phyloP scores from a whole-genome alignment of 208 protist genomes.

The Crithidia sp. region DNA sequence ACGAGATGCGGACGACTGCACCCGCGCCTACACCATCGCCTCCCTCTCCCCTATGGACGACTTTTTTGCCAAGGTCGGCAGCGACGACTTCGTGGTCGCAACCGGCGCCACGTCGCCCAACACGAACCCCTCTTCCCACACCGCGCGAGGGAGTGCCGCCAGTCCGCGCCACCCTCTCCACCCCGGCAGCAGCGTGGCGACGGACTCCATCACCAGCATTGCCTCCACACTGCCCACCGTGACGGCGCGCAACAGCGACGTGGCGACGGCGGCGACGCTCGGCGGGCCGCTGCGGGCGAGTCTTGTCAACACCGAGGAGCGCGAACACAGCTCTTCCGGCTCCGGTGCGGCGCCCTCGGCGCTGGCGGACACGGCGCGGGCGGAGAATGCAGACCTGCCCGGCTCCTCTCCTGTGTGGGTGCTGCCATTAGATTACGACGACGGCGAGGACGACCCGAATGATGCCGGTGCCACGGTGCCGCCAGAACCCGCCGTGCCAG shows the following conservation, averaged over 20 bases:
- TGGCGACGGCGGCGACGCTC: background rate
- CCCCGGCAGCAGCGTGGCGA: slow-evolving; percentile 7
- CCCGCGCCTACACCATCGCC: background rate
- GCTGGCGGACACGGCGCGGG: background rate
- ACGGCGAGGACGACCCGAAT: slow-evolving; percentile 9
- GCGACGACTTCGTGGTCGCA: background rate
- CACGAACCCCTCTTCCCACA: background rate
- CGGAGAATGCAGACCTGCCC: background rate
- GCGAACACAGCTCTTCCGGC: background rate
- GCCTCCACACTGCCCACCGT: slow-evolving; percentile 9
- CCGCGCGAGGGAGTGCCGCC: background rate
- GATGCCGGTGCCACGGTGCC: slow-evolving; percentile 3
- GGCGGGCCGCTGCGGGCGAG: background rate
- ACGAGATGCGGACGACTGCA: background rate
- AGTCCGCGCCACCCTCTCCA: background rate
- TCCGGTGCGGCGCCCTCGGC: background rate
- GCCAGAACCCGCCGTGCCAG: background rate
- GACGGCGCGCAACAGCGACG: slow-evolving; percentile 11
- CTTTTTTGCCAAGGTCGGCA: slow-evolving; percentile 1
- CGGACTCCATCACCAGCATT: slow-evolving; percentile 12
- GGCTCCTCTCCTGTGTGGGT: background rate
- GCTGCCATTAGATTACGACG: slow-evolving; percentile 19
- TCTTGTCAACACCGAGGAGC: background rate
- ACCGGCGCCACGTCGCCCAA: background rate
- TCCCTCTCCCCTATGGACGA: background rate